Percentiles rank a stretch among this genome's conserved stretches.
phyloP scores from a whole-genome alignment of 2,329 filamentous ascomycete species.

The Botrytis tulipae region DNA sequence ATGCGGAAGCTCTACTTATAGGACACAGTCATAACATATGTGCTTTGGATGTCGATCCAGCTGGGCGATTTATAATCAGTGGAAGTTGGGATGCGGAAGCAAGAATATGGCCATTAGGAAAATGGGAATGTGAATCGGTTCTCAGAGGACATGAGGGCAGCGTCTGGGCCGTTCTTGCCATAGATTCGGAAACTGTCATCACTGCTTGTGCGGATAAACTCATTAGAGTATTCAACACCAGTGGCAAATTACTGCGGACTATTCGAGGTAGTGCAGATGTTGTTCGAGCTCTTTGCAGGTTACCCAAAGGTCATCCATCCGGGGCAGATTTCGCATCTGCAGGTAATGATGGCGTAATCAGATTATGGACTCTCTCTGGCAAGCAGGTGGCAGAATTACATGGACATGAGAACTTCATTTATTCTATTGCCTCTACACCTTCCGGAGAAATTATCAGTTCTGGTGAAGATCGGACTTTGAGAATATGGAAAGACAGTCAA shows the following conservation, averaged over 20 bases:
- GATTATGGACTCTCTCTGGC: constrained; percentile 82
- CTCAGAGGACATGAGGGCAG: constrained; percentile 75
- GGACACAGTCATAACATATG: constrained; percentile 89
- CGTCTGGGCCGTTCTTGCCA: constrained; percentile 89
- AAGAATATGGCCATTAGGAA: constrained; percentile 79
- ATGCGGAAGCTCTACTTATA: constrained; percentile 81
- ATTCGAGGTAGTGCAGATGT: constrained; percentile 75
- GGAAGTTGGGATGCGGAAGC: constrained; percentile 92
- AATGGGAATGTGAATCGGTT: constrained; percentile 74
- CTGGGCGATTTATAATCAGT: constrained; percentile 75
- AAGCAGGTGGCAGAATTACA: constrained; percentile 72
- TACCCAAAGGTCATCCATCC: constrained; percentile 73
- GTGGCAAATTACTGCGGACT: constrained; percentile 61
- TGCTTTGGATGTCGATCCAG: constrained; percentile 73
- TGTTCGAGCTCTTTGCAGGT: constrained; percentile 80
- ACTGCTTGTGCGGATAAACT: constrained; percentile 91
- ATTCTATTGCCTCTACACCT: constrained; percentile 74
- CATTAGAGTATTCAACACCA: constrained; percentile 75
- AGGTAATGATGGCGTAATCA: constrained; percentile 86
- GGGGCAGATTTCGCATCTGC: constrained; percentile 93
- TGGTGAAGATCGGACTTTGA: constrained; percentile 89
- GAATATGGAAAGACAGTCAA: constrained; percentile 78
- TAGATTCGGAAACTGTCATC: constrained; percentile 75
- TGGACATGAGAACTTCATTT: constrained; percentile 94
- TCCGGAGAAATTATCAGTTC: constrained; percentile 87